These are phyloP conservation scores for Russula vinacea DNA, from an alignment of 768 basidiomycete genomes.

Conservation along the genomic window DNA sequence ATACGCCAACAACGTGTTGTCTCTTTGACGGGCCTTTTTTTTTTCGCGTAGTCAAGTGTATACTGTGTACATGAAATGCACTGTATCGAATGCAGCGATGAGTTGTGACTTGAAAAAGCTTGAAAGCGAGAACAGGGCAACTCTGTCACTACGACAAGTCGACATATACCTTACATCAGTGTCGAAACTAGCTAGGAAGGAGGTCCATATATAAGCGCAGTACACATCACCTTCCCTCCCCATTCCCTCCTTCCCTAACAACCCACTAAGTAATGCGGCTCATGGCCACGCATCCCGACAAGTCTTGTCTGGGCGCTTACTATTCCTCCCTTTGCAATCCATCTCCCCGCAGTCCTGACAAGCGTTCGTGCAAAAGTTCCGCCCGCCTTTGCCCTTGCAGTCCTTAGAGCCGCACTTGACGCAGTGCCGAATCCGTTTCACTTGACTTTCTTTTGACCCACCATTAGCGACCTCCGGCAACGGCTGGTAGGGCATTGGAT, in stretches of 20 bases:
- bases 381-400: slow-evolving; percentile 80
- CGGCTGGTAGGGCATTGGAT: slow-evolving; percentile 35
- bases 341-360: slow-evolving; percentile 84
- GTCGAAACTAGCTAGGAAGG: background rate
- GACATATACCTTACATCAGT: slow-evolving; percentile 11
- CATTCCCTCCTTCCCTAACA: background rate
- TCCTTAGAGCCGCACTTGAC: slow-evolving; percentile 79
- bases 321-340: slow-evolving; percentile 75
- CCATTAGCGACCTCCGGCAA: slow-evolving; percentile 31
- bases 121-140: background rate
- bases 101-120: background rate
- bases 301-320: slow-evolving; percentile 69
- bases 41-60: background rate
- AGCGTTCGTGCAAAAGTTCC: slow-evolving; percentile 65
- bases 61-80: background rate
- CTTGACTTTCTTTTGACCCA: slow-evolving; percentile 36
- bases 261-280: background rate
- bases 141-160: background rate
- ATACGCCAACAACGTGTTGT: background rate
- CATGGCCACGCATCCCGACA: slow-evolving; percentile 56
- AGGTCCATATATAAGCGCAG: background rate
- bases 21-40: background rate
- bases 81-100: slow-evolving; percentile 1
- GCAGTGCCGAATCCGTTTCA: slow-evolving; percentile 72
- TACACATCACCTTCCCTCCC: background rate